phyloP scores from a whole-genome alignment of 2,329 filamentous ascomycete species.

The Aspergillus arachidicola region DNA sequence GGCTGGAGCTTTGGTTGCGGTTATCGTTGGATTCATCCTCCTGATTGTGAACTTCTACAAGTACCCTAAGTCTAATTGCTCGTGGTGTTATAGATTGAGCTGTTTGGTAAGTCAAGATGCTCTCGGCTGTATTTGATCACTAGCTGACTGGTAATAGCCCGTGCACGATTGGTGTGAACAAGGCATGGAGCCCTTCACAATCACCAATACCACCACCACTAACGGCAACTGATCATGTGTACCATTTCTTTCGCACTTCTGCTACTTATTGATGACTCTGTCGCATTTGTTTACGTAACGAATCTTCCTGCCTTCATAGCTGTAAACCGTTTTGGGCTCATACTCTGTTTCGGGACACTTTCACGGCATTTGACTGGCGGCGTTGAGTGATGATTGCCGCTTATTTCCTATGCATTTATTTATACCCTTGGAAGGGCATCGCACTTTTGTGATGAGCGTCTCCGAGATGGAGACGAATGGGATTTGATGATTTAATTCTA shows the following conservation, averaged over 20 bases:
- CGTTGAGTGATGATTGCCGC: not conserved
- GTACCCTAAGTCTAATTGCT: constrained; percentile 68
- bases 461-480: not conserved
- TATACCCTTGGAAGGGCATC: not conserved
- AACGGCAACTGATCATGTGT: constrained; percentile 1
- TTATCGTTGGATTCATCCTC: constrained; percentile 82
- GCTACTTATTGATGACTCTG: not conserved
- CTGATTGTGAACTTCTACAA: constrained; percentile 90
- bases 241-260: not conserved
- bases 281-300: not conserved
- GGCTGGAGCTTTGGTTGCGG: constrained; percentile 74
- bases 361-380: not conserved
- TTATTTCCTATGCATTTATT: not conserved
- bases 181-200: constrained; percentile 24
- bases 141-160: constrained; percentile 33
- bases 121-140: not conserved
- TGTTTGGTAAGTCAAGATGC: constrained; percentile 72
- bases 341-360: not conserved
- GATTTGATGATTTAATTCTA: not conserved
- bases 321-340: not conserved
- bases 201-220: constrained; percentile 2
- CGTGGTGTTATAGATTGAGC: constrained; percentile 93
- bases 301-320: not conserved
- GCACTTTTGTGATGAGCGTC: not conserved
- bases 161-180: constrained; percentile 50